phyloP scores from a whole-genome alignment of 805 yeast species.

The Yarrowia sp. region DNA sequence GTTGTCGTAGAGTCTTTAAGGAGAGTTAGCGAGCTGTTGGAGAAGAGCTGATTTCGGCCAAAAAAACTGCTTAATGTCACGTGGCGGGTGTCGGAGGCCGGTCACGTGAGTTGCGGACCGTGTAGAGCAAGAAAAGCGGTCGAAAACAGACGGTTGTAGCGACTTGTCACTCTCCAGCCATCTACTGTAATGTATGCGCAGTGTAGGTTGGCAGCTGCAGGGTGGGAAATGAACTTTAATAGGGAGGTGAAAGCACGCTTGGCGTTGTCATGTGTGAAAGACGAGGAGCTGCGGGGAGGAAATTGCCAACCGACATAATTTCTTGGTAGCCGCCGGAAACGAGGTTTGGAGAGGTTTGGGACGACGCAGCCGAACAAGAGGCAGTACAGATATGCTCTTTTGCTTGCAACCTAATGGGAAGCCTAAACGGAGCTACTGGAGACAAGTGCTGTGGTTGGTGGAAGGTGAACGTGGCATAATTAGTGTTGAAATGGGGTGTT shows the following conservation, averaged over 20 bases:
- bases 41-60: no score
- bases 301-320: neutral
- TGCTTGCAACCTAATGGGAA: neutral
- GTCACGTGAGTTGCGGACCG: neutral
- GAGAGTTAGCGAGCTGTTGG: no score
- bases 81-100: neutral
- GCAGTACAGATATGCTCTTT: neutral
- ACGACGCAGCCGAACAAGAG: no score
- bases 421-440: neutral
- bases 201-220: constrained; percentile 20
- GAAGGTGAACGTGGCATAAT: neutral
- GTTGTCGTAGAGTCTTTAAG: neutral
- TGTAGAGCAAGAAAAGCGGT: neutral
- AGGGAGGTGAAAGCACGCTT: neutral
- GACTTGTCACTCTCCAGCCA: neutral
- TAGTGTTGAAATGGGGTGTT: no score
- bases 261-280: neutral
- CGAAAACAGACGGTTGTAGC: neutral
- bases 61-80: neutral
- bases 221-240: constrained; percentile 9
- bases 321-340: no score
- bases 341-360: no score
- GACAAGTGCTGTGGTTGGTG: neutral
- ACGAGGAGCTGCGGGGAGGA: neutral
- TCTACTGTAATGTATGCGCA: constrained; percentile 3